These are phyloP conservation scores for Eurotiales sp. DNA, from an alignment of 2,329 filamentous ascomycete species.

Conservation along the genomic window DNA sequence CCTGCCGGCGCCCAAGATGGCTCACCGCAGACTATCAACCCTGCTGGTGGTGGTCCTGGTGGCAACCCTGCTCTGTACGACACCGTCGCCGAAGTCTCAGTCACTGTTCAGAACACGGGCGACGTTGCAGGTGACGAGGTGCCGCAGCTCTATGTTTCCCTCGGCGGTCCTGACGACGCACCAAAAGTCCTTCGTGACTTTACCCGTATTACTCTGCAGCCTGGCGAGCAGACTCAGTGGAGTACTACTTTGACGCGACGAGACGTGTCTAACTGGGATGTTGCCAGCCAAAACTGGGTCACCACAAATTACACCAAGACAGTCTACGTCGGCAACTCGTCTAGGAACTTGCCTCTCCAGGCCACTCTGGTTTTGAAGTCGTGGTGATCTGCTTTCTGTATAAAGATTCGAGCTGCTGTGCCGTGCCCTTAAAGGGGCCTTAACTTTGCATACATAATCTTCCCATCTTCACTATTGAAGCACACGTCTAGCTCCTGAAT, in stretches of 20 bases:
- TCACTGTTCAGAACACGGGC: slow-evolving; percentile 52
- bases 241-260: slow-evolving; percentile 67
- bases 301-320: slow-evolving; percentile 55
- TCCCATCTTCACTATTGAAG: no score
- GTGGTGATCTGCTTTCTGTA: neutral
- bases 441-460: no score
- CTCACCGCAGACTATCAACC: slow-evolving; percentile 52
- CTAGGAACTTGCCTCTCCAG: slow-evolving; percentile 53
- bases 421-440: no score
- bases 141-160: slow-evolving; percentile 65
- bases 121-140: slow-evolving; percentile 49
- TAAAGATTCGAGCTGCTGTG: neutral
- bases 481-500: no score
- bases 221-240: slow-evolving; percentile 67
- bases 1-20: slow-evolving; percentile 51
- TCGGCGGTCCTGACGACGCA: slow-evolving; percentile 72
- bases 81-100: slow-evolving; percentile 46
- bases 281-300: slow-evolving; percentile 77
- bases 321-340: slow-evolving; percentile 58
- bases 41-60: slow-evolving; percentile 57
- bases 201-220: slow-evolving; percentile 67
- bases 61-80: slow-evolving; percentile 57
- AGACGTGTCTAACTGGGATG: slow-evolving; percentile 86
- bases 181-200: slow-evolving; percentile 70
- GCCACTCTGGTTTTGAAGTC: slow-evolving; percentile 26